A percentile compares a stretch with the other conserved stretches of the same genome.
Evolutionary conservation across 2,329 filamentous ascomycete genomes (phyloP).

Genomic region (Epichloe typhina): DNA sequence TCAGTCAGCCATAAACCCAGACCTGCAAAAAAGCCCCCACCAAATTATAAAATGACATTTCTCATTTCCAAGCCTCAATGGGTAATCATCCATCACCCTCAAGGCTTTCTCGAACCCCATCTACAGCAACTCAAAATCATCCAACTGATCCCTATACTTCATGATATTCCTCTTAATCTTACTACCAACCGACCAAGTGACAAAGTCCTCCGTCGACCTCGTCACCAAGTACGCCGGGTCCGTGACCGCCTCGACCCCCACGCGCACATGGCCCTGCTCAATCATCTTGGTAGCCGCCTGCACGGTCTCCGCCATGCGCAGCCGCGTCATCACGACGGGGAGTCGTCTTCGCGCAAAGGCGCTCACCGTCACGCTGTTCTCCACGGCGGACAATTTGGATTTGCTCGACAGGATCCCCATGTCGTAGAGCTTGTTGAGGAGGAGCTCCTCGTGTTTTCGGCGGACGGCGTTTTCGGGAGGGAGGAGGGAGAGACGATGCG

Average conservation of each 20-base stretch:
- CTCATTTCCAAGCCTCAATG: neutral
- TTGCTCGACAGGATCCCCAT: conserved; percentile 74
- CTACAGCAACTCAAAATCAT: conserved; percentile 87
- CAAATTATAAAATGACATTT: neutral
- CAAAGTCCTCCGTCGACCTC: conserved; percentile 84
- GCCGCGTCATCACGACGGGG: conserved; percentile 79
- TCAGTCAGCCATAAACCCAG: neutral
- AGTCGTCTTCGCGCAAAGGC: conserved; percentile 75
- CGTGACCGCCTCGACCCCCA: conserved; percentile 80
- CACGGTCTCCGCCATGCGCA: conserved; percentile 85
- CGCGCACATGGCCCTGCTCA: conserved; percentile 86
- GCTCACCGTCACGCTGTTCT: conserved; percentile 77
- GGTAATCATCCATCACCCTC: neutral
- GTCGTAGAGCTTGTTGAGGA: conserved; percentile 84
- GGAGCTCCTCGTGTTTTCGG: conserved; percentile 69
- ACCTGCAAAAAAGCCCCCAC: neutral
- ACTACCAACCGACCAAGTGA: conserved; percentile 90
- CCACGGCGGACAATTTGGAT: conserved; percentile 71
- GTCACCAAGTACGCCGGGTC: conserved; percentile 85
- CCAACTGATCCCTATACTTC: conserved; percentile 86
- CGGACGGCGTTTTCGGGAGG: conserved; percentile 67
- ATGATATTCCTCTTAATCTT: conserved; percentile 97
- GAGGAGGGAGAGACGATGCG: conserved; percentile 74
- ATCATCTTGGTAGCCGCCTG: conserved; percentile 76
- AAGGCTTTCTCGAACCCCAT: neutral